These are phyloP conservation scores for Nothomitra cinnamomea DNA, from an alignment of 2,329 filamentous ascomycete species.

Conservation along the genomic window DNA sequence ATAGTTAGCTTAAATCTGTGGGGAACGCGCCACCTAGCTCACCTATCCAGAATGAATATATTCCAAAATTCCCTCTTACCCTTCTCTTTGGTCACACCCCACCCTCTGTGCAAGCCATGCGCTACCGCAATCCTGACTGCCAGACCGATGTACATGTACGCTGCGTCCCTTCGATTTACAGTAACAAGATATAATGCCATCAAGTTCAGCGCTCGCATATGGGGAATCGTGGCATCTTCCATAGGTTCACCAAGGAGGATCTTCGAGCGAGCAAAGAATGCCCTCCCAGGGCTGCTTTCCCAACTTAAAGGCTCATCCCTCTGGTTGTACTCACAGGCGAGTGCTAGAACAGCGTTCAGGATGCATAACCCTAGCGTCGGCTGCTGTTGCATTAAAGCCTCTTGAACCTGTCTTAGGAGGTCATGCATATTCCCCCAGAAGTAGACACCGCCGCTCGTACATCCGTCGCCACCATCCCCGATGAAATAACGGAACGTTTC, in stretches of 20 bases:
- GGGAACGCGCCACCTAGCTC: constrained; percentile 11
- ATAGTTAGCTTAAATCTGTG: no score
- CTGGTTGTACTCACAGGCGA: constrained; percentile 20
- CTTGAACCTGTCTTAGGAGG: constrained; percentile 19
- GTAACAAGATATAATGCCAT: constrained; percentile 34
- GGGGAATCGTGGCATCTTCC: constrained; percentile 26
- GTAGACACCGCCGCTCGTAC: constrained; percentile 30
- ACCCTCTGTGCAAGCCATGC: constrained; percentile 31
- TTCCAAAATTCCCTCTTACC: constrained; percentile 35
- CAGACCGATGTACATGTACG: constrained; percentile 30
- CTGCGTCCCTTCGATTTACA: constrained; percentile 31
- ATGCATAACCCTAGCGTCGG: constrained; percentile 19
- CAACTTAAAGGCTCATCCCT: constrained; percentile 14
- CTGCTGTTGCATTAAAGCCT: background rate
- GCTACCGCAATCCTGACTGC: constrained; percentile 32
- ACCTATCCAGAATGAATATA: constrained; percentile 33
- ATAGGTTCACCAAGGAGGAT: constrained; percentile 30
- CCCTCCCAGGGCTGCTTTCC: constrained; percentile 24
- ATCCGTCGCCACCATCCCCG: constrained; percentile 27
- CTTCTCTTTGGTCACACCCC: constrained; percentile 23
- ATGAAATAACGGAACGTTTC: constrained; percentile 26
- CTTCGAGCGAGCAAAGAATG: constrained; percentile 28
- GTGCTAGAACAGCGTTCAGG: constrained; percentile 31
- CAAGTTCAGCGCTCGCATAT: constrained; percentile 29
- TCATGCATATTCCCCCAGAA: constrained; percentile 29